Percentiles rank a stretch among this genome's conserved stretches.
Evolutionary conservation across 306 rosid species (phyloP).

Genomic region (Alnus rubra): DNA sequence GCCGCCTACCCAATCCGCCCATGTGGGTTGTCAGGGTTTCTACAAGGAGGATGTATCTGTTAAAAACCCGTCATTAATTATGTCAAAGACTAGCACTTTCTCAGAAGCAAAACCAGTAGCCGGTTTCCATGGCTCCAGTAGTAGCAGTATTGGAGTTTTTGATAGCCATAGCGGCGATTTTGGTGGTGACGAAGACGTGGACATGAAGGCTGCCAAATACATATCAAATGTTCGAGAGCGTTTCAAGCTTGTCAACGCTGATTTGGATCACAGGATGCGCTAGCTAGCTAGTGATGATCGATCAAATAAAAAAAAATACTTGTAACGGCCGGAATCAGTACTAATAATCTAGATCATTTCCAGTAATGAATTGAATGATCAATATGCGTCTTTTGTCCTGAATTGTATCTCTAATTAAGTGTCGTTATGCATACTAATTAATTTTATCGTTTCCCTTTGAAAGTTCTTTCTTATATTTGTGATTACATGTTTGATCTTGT

Average conservation of each 20-base stretch:
- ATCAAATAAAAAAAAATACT: background rate
- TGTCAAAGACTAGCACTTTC: background rate
- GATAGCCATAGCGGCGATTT: background rate
- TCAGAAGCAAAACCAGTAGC: background rate
- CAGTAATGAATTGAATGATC: no score
- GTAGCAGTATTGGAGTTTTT: background rate
- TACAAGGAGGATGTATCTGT: background rate
- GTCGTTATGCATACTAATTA: background rate
- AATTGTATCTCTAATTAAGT: background rate
- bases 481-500: no score
- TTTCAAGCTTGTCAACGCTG: slow-evolving; percentile 23
- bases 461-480: background rate
- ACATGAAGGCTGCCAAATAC: slow-evolving; percentile 24
- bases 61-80: background rate
- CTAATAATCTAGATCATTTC: background rate
- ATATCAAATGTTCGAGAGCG: slow-evolving; percentile 32
- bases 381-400: background rate
- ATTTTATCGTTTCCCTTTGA: background rate
- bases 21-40: background rate
- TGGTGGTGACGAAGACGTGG: slow-evolving; percentile 31
- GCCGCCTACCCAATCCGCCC: background rate
- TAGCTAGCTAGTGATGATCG: background rate
- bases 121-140: background rate
- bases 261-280: background rate
- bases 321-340: background rate